Evolutionary conservation across 441 rosid species (phyloP), one percentile per base, ranked within the genome.

Genomic region (Eruca vesicaria): DNA sequence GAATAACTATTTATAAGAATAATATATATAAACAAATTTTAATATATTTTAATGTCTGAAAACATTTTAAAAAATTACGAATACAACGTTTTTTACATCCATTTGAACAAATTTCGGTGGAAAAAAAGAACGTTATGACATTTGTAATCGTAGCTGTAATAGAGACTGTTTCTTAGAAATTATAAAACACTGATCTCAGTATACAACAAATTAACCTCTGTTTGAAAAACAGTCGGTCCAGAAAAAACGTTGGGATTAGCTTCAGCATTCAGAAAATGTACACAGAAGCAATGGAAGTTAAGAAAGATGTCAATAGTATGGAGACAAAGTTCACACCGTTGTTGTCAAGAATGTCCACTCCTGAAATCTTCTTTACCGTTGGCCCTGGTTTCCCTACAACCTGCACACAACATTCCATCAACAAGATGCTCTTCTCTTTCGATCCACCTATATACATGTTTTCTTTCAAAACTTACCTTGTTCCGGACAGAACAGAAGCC

Each of bases 301-400:
- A 81, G 41, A 89, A 58, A 2, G 93, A 65, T 21, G 97, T 94
- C 79, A 82, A 60, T 45, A 92, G 70, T 64, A 90, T 57, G 0
- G 98, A 89, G 55, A 31, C 94, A 14, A 92, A 84, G 85, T 94
- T 92, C 77, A 94, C 99, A 1, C 84, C 87, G 74, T 94, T 89
- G 90, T 94, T 94, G 85, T 94, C 99, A 9, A 94, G 94, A 81
- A 90, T 79, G 78, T 80, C 77, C 10, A 94, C 79, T 48, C 97
- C 99, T 14, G 98, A 85, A 12, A 94, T 92, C 82, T 80, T 94
- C 89, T 80, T 90, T 75, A 94, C 99, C 0, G 96, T 92, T 18
- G 96, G 97, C 55, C 97, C 99, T 10, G 94, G 92, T 85, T 86
- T 92, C 67, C 93, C 92, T 9, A 92, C 99, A 78, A 94, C 89